phyloP scores from a whole-genome alignment of 495 filamentous ascomycete species.

The Penicillium cosmopolitanum region DNA sequence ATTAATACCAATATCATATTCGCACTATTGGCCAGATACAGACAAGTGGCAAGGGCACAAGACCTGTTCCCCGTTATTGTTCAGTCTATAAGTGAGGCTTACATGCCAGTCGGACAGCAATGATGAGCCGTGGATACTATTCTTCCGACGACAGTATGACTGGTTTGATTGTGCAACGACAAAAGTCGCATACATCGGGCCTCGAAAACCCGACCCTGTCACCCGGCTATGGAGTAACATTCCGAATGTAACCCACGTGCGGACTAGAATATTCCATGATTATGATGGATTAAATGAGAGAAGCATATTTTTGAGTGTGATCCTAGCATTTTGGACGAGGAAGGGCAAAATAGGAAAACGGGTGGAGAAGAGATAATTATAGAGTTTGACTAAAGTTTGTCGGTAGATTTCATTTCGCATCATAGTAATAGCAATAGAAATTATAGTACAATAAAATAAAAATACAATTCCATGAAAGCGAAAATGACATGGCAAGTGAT shows the following conservation, averaged over 20 bases:
- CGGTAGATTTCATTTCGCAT: neutral
- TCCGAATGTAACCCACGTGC: constrained; percentile 30
- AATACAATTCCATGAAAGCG: neutral
- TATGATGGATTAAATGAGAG: neutral
- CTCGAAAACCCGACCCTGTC: constrained; percentile 14
- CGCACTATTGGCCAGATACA: too few species aligned
- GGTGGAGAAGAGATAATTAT: neutral
- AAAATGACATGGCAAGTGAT: neutral
- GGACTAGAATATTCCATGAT: neutral
- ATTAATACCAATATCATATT: too few species aligned
- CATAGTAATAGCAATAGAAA: neutral
- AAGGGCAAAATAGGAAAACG: too few species aligned
- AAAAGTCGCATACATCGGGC: neutral
- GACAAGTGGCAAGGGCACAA: neutral
- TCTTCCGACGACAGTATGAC: neutral
- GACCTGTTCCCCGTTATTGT: neutral
- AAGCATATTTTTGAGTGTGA: neutral
- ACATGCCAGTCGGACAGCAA: neutral
- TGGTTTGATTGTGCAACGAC: neutral
- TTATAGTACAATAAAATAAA: neutral
- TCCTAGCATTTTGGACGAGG: neutral
- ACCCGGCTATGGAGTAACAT: constrained; percentile 22
- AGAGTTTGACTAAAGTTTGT: neutral
- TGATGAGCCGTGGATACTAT: neutral
- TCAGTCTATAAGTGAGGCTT: neutral